Evolutionary conservation across 371 early-diverging fungal species (phyloP), one percentile per base, ranked within the genome.

Genomic region (Rhizomucor pusillus): DNA sequence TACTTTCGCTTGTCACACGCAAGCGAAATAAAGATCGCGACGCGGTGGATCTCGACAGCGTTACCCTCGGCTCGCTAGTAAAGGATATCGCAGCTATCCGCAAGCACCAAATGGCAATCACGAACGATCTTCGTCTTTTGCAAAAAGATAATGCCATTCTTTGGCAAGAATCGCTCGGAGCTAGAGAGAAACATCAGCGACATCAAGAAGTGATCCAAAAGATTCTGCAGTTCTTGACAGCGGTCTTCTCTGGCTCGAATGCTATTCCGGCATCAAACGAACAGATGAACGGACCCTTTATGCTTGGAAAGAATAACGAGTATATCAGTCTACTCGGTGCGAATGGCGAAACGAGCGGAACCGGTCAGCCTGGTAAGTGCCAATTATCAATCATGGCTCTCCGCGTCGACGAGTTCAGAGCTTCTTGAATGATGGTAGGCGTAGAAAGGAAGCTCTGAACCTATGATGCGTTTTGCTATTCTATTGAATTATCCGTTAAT

Each of bases 161-260:
- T 10, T 96, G 95, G 97, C 81, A 81, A 51, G 93, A 95, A 61
- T 83, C 90, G 0, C 54, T 85, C 4, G 69, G 74, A 9, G 77
- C 90, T 4, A 80, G 91, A 34, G 89, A 91, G 41, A 80, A 90
- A 22, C 84, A 92, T 66, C 82, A 86, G 43, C 70, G 83, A 41
- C 96, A 96, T 63, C 93, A 96, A 68, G 87, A 86, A 4, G 91
- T 89, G 1, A 94, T 96, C 44, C 90, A 95, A 75, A 95, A 92
- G 69, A 90, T 91, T 20, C 50, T 90, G 43, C 74, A 84, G 20
- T 91, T 91, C 61, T 59, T 91, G 57, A 89, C 90, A 0, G 75
- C 85, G 1, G 79, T 91, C 25, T 90, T 71, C 48, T 55, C 66
- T 1, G 65, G 51, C 39, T 18, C 47, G 18, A 57, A 50, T 19